These are phyloP conservation scores for Arachnomyces sp. DNA, from an alignment of 2,329 filamentous ascomycete species.

Conservation along the genomic window DNA sequence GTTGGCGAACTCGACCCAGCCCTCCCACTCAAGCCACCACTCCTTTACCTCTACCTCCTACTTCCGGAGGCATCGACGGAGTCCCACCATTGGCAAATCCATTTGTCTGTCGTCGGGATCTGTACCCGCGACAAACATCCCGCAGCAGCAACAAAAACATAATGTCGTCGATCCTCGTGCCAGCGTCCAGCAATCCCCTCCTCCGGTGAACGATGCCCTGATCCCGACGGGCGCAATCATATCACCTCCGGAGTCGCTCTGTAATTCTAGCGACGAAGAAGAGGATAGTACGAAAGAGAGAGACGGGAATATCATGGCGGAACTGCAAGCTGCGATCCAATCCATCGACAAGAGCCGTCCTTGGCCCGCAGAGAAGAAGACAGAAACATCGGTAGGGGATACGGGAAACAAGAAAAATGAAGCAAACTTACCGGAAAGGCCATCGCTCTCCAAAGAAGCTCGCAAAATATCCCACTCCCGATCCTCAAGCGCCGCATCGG, in stretches of 20 bases:
- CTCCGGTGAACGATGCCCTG: conserved; percentile 65
- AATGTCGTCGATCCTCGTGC: conserved; percentile 37
- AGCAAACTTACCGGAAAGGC: conserved; percentile 13
- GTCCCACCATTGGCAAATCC: conserved; percentile 43
- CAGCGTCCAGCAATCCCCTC: conserved; percentile 73
- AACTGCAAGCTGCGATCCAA: conserved; percentile 75
- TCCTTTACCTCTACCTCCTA: conserved; percentile 55
- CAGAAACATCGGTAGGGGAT: conserved; percentile 22
- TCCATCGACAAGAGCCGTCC: conserved; percentile 58
- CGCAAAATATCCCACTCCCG: conserved; percentile 56
- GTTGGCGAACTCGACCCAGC: conserved; percentile 29
- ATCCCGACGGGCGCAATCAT: conserved; percentile 82
- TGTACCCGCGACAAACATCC: conserved; percentile 12
- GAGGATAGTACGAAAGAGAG: conserved; percentile 40
- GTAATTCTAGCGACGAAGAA: conserved; percentile 79
- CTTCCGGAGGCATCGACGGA: conserved; percentile 54
- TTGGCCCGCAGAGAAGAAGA: conserved; percentile 13
- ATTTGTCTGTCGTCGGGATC: conserved; percentile 22
- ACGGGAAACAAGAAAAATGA: conserved; percentile 34
- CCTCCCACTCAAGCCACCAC: conserved; percentile 36
- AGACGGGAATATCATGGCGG: conserved; percentile 45
- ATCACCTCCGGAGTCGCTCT: conserved; percentile 80
- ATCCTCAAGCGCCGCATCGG: conserved; percentile 49
- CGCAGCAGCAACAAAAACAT: too few species aligned
- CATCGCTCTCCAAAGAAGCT: conserved; percentile 46